Base-by-base conservation (phyloP, 345 rosid genomes). In the Moricandia moricandioides region DNA sequence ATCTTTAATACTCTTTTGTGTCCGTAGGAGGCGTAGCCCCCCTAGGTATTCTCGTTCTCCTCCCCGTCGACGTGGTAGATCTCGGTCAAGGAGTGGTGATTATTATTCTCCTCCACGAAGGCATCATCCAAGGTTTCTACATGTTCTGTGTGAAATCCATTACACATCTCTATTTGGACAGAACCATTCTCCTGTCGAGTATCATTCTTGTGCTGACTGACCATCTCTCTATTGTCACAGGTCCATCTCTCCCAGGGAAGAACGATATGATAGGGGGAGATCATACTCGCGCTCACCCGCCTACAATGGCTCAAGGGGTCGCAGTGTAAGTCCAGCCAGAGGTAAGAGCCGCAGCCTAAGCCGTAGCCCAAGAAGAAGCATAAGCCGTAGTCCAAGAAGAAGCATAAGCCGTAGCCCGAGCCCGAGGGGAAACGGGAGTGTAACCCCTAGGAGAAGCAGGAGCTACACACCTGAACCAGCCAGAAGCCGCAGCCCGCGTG, bases 241-340 rank as follows among this genome's bases (percentile, higher is more conserved):
- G 80, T 89, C 97, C 14, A 18, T 82, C 58, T 88, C 98, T 8
- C 98, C 97, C 13, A 81, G 82, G 71, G 85, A 81, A 69, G 87
- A 75, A 37, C 80, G 79, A 49, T 68, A 82, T 59, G 62, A 76
- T 21, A 21, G 24, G 24, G 87, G 80, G 63, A 83, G 83, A 62
- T 85, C 96, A 51, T 84, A 82, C 79, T 91, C 97, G 0, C 37
- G 31, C 31, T 29, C 31, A 29, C 31, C 31, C 5, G 31, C 31
- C 47, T 72, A 60, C 69, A 78, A 86, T 62, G 90, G 93, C 8
- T 81, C 92, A 39, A 85, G 92, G 81, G 87, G 87, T 81, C 86
- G 84, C 24, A 21, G 24, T 21, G 24, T 21, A 21, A 80, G 65
- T 49, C 80, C 71, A 65, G 63, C 29, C 8, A 66, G 72, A 71